phyloP scores from a whole-genome alignment of 2,329 filamentous ascomycete genomes.

The Fusarium veterinarium region DNA sequence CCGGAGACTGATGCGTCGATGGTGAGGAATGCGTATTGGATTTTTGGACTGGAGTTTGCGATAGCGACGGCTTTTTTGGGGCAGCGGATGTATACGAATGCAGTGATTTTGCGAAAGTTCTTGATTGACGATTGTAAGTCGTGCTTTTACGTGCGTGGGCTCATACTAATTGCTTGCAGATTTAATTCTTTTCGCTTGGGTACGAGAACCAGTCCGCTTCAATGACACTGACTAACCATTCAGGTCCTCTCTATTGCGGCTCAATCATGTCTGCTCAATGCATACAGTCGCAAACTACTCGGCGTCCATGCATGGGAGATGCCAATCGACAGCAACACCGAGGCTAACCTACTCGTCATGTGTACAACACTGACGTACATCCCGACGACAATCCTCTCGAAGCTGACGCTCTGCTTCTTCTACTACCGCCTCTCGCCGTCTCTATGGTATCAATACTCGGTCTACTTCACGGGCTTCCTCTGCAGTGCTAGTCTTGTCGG shows the following conservation, averaged over 20 bases:
- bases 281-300: conserved; percentile 2
- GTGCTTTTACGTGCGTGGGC: rapidly evolving
- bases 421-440: conserved; percentile 17
- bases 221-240: rapidly evolving
- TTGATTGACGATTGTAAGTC: conserved; percentile 15
- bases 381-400: conserved; percentile 12
- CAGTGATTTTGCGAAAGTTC: conserved; percentile 3
- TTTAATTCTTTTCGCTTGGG: conserved; percentile 15
- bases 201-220: rapidly evolving
- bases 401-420: conserved; percentile 19
- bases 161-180: not conserved
- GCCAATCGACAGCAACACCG: conserved; percentile 5
- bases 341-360: conserved; percentile 7
- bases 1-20: not conserved
- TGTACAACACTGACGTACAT: conserved; percentile 6
- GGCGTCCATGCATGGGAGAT: conserved; percentile 20
- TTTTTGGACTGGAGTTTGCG: conserved; percentile 7
- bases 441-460: conserved; percentile 11
- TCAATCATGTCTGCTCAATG: conserved; percentile 19
- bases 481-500: not conserved
- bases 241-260: not conserved
- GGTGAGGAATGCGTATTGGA: conserved; percentile 19
- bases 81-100: conserved; percentile 19
- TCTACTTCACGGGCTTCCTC: not conserved
- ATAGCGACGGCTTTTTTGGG: conserved; percentile 13